Evolutionary conservation across 73 alveolate genomes (phyloP).

Genomic region (Paramecium sexaurelia): DNA sequence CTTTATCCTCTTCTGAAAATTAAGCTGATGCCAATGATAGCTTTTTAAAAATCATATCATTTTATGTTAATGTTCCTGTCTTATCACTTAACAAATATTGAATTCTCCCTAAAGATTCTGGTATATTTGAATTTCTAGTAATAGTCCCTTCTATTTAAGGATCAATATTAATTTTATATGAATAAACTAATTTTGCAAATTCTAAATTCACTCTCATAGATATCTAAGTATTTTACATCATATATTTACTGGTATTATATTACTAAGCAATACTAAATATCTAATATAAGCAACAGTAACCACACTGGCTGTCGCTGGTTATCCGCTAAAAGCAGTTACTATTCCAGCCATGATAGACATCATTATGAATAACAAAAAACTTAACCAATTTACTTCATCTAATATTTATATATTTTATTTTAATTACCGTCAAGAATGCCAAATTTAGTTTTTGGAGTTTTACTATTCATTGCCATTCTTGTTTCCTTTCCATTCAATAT

Average conservation of each 20-base stretch:
- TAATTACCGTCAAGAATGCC: constrained; percentile 71
- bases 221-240: constrained; percentile 40
- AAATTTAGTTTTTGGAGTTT: constrained; percentile 84
- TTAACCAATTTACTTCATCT: constrained; percentile 79
- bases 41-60: constrained; percentile 96
- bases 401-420: constrained; percentile 62
- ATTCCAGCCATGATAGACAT: constrained; percentile 76
- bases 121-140: constrained; percentile 94
- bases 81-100: constrained; percentile 93
- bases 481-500: constrained; percentile 97
- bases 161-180: constrained; percentile 81
- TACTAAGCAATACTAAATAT: constrained; percentile 84
- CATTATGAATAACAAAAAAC: constrained; percentile 74
- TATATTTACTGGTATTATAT: constrained; percentile 82
- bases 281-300: constrained; percentile 78
- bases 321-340: constrained; percentile 77
- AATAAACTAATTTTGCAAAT: constrained; percentile 89
- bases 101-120: constrained; percentile 97
- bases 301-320: constrained; percentile 67
- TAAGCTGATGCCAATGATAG: constrained; percentile 82
- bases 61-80: constrained; percentile 97
- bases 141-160: constrained; percentile 86
- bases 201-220: constrained; percentile 96
- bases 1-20: constrained; percentile 75
- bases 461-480: constrained; percentile 89